These are phyloP conservation scores for Spathaspora boniae DNA, from an alignment of 805 yeast species.

Conservation along the genomic window DNA sequence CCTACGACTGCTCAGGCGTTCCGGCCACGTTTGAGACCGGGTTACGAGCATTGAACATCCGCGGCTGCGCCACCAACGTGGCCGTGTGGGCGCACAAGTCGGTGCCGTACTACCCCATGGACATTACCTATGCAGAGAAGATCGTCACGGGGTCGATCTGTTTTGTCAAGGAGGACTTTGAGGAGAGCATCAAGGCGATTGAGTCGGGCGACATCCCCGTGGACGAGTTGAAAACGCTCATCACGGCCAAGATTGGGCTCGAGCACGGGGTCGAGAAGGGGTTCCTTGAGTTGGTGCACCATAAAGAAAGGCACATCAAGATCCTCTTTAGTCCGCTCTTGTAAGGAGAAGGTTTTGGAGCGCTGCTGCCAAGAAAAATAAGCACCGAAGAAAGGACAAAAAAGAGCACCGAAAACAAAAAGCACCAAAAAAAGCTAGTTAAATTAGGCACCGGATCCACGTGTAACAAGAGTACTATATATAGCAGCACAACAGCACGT, in stretches of 20 bases:
- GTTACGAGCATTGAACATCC: slow-evolving; percentile 45
- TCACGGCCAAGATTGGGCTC: slow-evolving; percentile 51
- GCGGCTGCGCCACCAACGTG: slow-evolving; percentile 59
- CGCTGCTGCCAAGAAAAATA: too few species aligned
- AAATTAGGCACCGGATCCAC: too few species aligned
- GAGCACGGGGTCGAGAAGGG: slow-evolving; percentile 55
- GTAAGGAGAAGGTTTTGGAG: too few species aligned
- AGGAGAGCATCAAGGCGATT: slow-evolving; percentile 51
- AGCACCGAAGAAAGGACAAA: too few species aligned
- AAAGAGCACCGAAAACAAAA: too few species aligned
- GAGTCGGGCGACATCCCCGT: slow-evolving; percentile 43
- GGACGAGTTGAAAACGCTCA: slow-evolving; percentile 43
- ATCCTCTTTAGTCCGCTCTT: slow-evolving; percentile 53
- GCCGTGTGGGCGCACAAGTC: slow-evolving; percentile 62
- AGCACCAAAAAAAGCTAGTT: too few species aligned
- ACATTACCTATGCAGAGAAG: slow-evolving; percentile 53
- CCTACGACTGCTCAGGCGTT: slow-evolving; percentile 56
- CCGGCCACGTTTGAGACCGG: slow-evolving; percentile 52
- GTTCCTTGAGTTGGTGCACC: slow-evolving; percentile 44
- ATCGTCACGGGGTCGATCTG: slow-evolving; percentile 59
- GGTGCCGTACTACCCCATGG: slow-evolving; percentile 51
- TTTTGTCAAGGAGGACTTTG: slow-evolving; percentile 54
- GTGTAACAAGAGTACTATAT: too few species aligned
- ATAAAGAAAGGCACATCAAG: slow-evolving; percentile 56
- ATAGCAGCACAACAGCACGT: too few species aligned